Conservation (phyloP, 352 stramenopile species). For the Lagenidium giganteum region DNA sequence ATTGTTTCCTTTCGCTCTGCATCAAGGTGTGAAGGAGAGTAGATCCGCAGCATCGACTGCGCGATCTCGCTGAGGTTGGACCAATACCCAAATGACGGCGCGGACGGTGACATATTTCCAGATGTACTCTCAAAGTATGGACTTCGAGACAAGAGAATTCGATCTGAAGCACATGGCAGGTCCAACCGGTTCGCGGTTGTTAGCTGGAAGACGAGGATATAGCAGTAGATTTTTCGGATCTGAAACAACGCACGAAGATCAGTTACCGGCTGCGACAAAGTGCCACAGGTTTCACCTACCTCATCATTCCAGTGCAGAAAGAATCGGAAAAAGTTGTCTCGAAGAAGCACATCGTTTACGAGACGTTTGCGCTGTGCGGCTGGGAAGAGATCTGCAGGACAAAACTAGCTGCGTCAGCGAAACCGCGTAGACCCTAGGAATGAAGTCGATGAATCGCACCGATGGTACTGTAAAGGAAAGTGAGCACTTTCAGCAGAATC, state of each 20-base stretch:
- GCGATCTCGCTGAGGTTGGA: conserved; percentile 71
- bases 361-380: conserved; percentile 55
- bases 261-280: neutral
- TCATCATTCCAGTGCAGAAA: conserved; percentile 89
- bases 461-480: conserved; percentile 80
- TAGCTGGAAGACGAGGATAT: conserved; percentile 83
- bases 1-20: conserved; percentile 6
- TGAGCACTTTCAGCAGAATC: conserved; percentile 82
- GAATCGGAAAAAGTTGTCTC: conserved; percentile 85
- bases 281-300: conserved; percentile 18
- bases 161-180: conserved; percentile 63
- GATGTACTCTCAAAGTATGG: conserved; percentile 52
- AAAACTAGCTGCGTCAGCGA: neutral
- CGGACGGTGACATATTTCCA: conserved; percentile 2
- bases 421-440: neutral
- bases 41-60: conserved; percentile 46
- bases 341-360: conserved; percentile 66
- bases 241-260: conserved; percentile 7
- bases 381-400: conserved; percentile 54
- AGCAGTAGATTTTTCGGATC: conserved; percentile 84
- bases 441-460: conserved; percentile 29
- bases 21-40: neutral
- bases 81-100: conserved; percentile 45
- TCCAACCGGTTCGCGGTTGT: conserved; percentile 72
- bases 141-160: conserved; percentile 66